These are phyloP conservation scores for Phaseolus lunatus DNA, from an alignment of 306 rosid species.

Conservation along the genomic window DNA sequence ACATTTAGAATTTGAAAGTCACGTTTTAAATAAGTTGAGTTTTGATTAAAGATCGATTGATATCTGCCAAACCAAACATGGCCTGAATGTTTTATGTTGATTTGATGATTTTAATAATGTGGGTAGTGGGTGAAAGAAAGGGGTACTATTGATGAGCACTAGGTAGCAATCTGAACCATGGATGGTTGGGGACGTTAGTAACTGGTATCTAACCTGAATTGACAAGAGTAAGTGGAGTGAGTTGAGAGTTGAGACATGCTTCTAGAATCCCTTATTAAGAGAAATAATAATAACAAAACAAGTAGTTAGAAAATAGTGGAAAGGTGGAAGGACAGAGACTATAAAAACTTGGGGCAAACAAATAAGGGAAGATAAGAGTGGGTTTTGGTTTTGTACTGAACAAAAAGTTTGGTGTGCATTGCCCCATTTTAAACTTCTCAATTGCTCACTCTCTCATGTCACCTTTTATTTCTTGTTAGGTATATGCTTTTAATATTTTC, in stretches of 20 bases:
- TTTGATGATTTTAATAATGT: conserved; percentile 1
- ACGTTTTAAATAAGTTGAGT: too few species aligned
- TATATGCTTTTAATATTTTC: background rate
- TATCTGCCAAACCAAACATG: too few species aligned
- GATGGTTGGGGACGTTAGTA: conserved; percentile 59
- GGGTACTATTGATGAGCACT: conserved; percentile 21
- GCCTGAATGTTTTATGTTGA: background rate
- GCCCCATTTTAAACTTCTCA: conserved; percentile 11
- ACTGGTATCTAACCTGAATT: conserved; percentile 46
- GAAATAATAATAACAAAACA: background rate
- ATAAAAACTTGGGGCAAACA: conserved; percentile 22
- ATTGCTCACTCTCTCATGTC: conserved; percentile 4
- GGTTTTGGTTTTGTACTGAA: conserved; percentile 30
- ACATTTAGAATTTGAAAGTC: too few species aligned
- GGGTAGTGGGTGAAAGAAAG: conserved; percentile 39
- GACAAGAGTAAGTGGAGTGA: conserved; percentile 61
- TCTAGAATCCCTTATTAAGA: conserved; percentile 54
- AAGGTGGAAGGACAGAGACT: conserved; percentile 36
- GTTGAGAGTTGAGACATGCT: conserved; percentile 53
- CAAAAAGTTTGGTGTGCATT: conserved; percentile 40
- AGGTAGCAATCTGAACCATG: conserved; percentile 39
- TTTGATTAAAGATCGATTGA: too few species aligned
- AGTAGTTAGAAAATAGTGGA: conserved; percentile 42
- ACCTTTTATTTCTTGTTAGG: conserved; percentile 33
- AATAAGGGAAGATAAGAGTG: conserved; percentile 13